Percentiles rank a stretch among this genome's conserved stretches.
Evolutionary conservation across 352 stramenopile species (phyloP).

Genomic region (Globisporangium nodosum): DNA sequence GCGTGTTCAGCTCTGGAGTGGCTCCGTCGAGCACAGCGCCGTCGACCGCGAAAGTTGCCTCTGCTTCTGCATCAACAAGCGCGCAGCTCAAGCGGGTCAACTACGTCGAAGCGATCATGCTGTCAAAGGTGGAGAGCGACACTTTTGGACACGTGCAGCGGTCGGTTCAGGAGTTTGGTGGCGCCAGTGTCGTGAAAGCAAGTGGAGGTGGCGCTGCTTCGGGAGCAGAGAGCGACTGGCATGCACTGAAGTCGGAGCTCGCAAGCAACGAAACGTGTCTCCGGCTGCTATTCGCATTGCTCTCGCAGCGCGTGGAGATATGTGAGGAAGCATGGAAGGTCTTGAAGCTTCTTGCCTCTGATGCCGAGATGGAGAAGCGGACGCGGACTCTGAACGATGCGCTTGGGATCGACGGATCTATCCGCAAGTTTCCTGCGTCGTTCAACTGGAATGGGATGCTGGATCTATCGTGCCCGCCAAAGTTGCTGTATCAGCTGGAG

Average conservation of each 20-base stretch:
- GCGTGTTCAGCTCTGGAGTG: slow-evolving; percentile 26
- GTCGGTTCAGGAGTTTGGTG: slow-evolving; percentile 25
- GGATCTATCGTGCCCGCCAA: slow-evolving; percentile 46
- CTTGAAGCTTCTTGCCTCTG: slow-evolving; percentile 58
- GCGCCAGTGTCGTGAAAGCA: background rate
- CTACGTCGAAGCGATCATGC: slow-evolving; percentile 51
- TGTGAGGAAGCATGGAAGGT: slow-evolving; percentile 76
- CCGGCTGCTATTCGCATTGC: slow-evolving; percentile 39
- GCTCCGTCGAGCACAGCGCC: background rate
- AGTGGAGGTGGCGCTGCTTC: slow-evolving; percentile 8
- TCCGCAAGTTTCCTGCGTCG: slow-evolving; percentile 25
- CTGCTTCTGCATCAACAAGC: slow-evolving; percentile 26
- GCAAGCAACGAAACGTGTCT: slow-evolving; percentile 39
- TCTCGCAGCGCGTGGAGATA: slow-evolving; percentile 39
- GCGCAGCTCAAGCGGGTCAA: slow-evolving; percentile 14
- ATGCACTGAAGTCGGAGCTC: slow-evolving; percentile 60
- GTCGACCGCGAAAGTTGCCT: slow-evolving; percentile 13
- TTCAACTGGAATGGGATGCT: slow-evolving; percentile 64
- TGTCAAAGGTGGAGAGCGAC: slow-evolving; percentile 64
- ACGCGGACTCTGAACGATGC: slow-evolving; percentile 58
- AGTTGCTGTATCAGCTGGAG: slow-evolving; percentile 66
- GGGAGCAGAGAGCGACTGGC: slow-evolving; percentile 56
- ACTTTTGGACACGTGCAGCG: slow-evolving; percentile 47
- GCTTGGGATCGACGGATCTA: slow-evolving; percentile 67
- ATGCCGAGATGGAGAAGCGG: slow-evolving; percentile 64